phyloP scores from a whole-genome alignment of 1,284 basidiomycete genomes.

The Apiotrichum akiyoshidainum region DNA sequence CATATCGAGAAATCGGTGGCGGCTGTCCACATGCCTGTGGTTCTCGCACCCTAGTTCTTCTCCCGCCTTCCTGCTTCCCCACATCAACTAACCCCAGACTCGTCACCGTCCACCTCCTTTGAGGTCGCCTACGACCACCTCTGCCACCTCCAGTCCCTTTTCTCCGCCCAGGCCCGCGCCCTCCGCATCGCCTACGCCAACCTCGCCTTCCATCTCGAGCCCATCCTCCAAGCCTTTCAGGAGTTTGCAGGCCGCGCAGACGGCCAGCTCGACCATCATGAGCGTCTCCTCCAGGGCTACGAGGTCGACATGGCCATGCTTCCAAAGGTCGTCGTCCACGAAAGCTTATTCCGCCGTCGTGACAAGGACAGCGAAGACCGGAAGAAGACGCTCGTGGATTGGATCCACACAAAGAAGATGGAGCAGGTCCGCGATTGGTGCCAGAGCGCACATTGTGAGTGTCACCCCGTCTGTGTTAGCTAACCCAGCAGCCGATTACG shows the following conservation, averaged over 20 bases:
- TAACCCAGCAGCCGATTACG: constrained; percentile 29
- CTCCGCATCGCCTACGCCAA: constrained; percentile 45
- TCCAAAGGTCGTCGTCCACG: constrained; percentile 39
- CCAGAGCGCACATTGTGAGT: constrained; percentile 36
- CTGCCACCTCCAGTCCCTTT: constrained; percentile 42
- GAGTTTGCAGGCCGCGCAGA: constrained; percentile 34
- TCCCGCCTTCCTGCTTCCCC: background rate
- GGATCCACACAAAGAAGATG: constrained; percentile 45
- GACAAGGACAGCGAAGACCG: constrained; percentile 30
- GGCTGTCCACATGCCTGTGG: too few species aligned
- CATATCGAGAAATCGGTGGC: background rate
- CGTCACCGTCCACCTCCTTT: constrained; percentile 22
- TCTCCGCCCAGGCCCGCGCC: constrained; percentile 39
- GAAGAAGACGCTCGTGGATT: constrained; percentile 44
- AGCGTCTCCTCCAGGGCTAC: constrained; percentile 32
- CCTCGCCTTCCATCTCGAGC: constrained; percentile 39
- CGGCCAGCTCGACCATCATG: constrained; percentile 33
- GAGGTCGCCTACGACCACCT: constrained; percentile 42
- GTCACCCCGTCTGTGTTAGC: background rate
- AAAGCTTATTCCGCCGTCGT: constrained; percentile 32
- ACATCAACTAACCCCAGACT: background rate
- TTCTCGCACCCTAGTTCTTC: background rate
- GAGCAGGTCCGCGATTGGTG: constrained; percentile 46
- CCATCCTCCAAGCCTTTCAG: constrained; percentile 37
- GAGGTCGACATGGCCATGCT: constrained; percentile 42